Conservation (phyloP, 805 yeast species). For the Pichia phayaonensis region DNA sequence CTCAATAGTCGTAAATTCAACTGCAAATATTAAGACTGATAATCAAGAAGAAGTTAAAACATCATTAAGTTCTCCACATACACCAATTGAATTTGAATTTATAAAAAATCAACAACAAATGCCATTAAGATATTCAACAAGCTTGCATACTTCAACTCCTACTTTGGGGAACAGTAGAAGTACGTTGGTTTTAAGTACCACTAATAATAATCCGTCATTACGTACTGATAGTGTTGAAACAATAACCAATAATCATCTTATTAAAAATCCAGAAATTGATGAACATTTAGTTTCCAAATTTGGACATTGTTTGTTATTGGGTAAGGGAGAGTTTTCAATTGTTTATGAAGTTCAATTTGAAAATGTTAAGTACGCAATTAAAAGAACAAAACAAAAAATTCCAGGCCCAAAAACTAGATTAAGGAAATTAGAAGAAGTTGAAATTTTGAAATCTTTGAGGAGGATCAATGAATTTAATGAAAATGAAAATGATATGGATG, state of each 20-base stretch:
- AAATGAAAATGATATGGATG: background rate
- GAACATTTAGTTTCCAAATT: constrained; percentile 42
- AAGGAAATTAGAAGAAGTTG: constrained; percentile 68
- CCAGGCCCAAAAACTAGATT: constrained; percentile 50
- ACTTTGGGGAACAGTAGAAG: background rate
- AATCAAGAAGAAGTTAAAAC: background rate
- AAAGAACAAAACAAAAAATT: constrained; percentile 67
- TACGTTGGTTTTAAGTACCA: background rate
- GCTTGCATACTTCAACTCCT: background rate
- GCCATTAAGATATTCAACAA: background rate
- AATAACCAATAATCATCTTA: background rate
- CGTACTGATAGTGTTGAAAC: background rate
- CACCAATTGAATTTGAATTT: constrained; percentile 12
- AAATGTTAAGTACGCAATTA: constrained; percentile 72
- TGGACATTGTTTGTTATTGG: constrained; percentile 64
- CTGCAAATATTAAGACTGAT: background rate
- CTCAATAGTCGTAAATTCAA: constrained; percentile 1
- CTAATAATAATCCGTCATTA: background rate
- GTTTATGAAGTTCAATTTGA: constrained; percentile 78
- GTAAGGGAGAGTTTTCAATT: constrained; percentile 82
- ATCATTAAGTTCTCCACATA: constrained; percentile 11
- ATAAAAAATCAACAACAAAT: background rate
- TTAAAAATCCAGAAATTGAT: constrained; percentile 23
- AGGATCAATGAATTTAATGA: constrained; percentile 7
- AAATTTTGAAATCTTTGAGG: constrained; percentile 41